Evolutionary conservation across 1,284 basidiomycete species (phyloP).

Genomic region (Cystobasidium sp.): DNA sequence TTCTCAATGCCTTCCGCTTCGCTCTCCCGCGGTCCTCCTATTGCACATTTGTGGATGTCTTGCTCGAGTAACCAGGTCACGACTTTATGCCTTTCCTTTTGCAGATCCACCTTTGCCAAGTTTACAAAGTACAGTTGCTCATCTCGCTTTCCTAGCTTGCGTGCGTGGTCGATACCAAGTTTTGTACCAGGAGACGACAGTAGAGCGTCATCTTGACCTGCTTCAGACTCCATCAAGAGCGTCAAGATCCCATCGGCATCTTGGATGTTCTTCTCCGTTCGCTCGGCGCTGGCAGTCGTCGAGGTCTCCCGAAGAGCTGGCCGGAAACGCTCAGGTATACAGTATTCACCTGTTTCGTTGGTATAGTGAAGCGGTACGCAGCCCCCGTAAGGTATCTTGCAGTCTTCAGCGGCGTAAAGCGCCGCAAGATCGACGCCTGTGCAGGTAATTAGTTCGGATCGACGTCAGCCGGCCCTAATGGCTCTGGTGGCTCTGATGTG

Average conservation of each 20-base stretch:
- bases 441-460: background rate
- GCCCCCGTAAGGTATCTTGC: slow-evolving; percentile 16
- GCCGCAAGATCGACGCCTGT: slow-evolving; percentile 41
- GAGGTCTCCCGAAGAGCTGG: slow-evolving; percentile 4
- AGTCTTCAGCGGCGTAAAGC: slow-evolving; percentile 27
- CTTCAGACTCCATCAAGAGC: background rate
- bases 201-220: background rate
- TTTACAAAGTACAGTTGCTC: slow-evolving; percentile 34
- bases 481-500: no score
- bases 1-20: slow-evolving; percentile 31
- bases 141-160: slow-evolving; percentile 28
- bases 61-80: background rate
- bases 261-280: slow-evolving; percentile 36
- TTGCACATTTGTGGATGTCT: slow-evolving; percentile 24
- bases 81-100: background rate
- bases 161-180: slow-evolving; percentile 33
- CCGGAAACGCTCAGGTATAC: slow-evolving; percentile 38
- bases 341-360: slow-evolving; percentile 33
- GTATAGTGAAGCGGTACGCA: slow-evolving; percentile 40
- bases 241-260: slow-evolving; percentile 40
- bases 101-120: slow-evolving; percentile 1
- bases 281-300: slow-evolving; percentile 18
- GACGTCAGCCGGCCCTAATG: no score
- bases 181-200: slow-evolving; percentile 26
- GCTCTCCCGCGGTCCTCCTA: slow-evolving; percentile 38